These are phyloP conservation scores for Vitis cinerea DNA, from an alignment of 164 flowering plant species.

Conservation along the genomic window DNA sequence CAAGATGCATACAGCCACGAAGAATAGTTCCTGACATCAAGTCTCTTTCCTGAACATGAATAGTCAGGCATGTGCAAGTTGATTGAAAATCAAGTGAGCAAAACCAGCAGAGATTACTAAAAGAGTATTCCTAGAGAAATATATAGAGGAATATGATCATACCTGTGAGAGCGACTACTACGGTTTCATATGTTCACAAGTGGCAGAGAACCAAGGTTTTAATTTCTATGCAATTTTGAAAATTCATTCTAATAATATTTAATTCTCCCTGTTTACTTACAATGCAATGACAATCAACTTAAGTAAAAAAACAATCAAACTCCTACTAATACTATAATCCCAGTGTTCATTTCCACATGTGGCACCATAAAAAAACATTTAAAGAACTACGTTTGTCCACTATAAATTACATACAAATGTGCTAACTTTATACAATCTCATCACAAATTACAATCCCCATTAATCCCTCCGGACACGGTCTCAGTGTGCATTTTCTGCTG, in stretches of 20 bases:
- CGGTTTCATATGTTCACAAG: conserved; percentile 31
- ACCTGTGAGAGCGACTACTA: conserved; percentile 99
- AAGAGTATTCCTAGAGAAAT: not conserved
- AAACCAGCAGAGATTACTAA: not conserved
- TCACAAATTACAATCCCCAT: no score
- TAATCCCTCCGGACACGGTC: no score
- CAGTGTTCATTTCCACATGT: no score
- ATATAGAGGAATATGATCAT: not conserved
- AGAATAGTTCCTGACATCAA: conserved; percentile 61
- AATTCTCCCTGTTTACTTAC: no score
- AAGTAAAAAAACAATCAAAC: no score
- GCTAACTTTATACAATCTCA: no score
- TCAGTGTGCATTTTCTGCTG: no score
- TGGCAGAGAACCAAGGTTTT: not conserved
- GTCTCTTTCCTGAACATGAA: conserved; percentile 86
- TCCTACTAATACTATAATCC: no score
- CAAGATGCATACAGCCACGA: conserved; percentile 87
- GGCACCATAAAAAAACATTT: no score
- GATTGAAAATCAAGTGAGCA: conserved; percentile 8
- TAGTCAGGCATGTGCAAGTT: conserved; percentile 72
- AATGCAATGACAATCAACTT: no score
- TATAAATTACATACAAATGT: no score
- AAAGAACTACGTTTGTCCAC: no score
- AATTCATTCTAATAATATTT: not conserved
- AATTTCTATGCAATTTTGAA: not conserved